phyloP scores from a whole-genome alignment of 768 basidiomycete genomes.

The Leccinum broughii region DNA sequence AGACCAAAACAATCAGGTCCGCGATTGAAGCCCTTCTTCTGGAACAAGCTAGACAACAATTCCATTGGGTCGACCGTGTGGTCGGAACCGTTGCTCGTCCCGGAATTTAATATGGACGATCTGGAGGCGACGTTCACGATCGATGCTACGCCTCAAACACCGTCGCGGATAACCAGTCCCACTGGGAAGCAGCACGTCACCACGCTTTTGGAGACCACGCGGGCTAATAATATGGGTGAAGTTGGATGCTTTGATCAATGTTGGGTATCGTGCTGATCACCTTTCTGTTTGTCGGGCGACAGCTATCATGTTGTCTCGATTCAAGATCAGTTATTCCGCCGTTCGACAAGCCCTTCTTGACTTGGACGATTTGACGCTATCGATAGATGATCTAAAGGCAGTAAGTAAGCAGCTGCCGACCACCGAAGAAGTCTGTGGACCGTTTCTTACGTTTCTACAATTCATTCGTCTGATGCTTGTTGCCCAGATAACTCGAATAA shows the following conservation, averaged over 20 bases:
- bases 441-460: background rate
- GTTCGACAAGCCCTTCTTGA: slow-evolving; percentile 74
- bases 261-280: slow-evolving; percentile 1
- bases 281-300: background rate
- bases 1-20: slow-evolving; percentile 43
- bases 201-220: slow-evolving; percentile 74
- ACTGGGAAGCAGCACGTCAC: slow-evolving; percentile 60
- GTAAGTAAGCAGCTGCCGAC: slow-evolving; percentile 78
- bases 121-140: slow-evolving; percentile 73
- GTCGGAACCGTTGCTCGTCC: slow-evolving; percentile 49
- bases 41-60: slow-evolving; percentile 70
- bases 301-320: slow-evolving; percentile 85
- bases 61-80: slow-evolving; percentile 61
- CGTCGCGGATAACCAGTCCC: slow-evolving; percentile 42
- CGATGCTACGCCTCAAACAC: slow-evolving; percentile 43
- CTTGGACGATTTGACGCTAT: slow-evolving; percentile 65
- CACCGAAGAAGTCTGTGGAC: slow-evolving; percentile 63
- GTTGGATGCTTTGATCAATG: slow-evolving; percentile 14
- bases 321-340: slow-evolving; percentile 62
- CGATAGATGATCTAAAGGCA: slow-evolving; percentile 73
- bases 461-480: background rate
- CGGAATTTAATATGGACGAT: slow-evolving; percentile 62
- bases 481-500: slow-evolving; percentile 59
- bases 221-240: slow-evolving; percentile 81
- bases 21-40: slow-evolving; percentile 86